Percentiles rank a stretch among this genome's conserved stretches.
Conservation (phyloP, 1,284 basidiomycete genomes). For the Phaffia rhodozyma region DNA sequence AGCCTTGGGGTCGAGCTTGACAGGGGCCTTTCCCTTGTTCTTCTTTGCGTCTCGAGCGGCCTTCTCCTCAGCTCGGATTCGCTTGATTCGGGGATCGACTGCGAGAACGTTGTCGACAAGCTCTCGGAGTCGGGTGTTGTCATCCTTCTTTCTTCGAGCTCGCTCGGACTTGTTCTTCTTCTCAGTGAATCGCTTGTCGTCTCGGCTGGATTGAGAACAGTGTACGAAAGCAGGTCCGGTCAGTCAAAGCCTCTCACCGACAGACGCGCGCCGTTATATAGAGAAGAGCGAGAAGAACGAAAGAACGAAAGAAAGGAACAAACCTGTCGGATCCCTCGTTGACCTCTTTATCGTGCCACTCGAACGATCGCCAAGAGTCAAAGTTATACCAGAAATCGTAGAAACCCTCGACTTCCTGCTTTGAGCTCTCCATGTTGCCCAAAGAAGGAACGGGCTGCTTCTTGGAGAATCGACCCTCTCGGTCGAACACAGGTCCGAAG, state of each 20-base stretch:
- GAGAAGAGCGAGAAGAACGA: background rate
- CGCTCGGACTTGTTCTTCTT: slow-evolving; percentile 99
- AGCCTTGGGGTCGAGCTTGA: slow-evolving; percentile 36
- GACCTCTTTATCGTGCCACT: slow-evolving; percentile 96
- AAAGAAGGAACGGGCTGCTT: slow-evolving; percentile 74
- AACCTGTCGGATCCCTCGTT: slow-evolving; percentile 93
- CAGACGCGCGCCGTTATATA: background rate
- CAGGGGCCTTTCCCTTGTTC: slow-evolving; percentile 41
- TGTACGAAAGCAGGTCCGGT: background rate
- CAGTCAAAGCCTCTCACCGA: background rate
- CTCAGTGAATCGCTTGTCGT: slow-evolving; percentile 97
- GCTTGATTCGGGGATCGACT: slow-evolving; percentile 89
- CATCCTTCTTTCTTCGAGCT: slow-evolving; percentile 92
- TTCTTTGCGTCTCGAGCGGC: slow-evolving; percentile 90
- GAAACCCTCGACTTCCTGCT: slow-evolving; percentile 79
- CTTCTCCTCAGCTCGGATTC: slow-evolving; percentile 94
- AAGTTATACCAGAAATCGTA: slow-evolving; percentile 99
- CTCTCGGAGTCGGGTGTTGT: slow-evolving; percentile 75
- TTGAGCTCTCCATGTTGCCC: slow-evolving; percentile 58
- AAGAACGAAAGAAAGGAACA: slow-evolving; percentile 26
- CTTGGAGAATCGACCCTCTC: slow-evolving; percentile 84
- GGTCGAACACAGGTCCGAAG: slow-evolving; percentile 71
- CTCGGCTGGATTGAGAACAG: slow-evolving; percentile 48
- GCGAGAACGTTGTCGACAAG: slow-evolving; percentile 80
- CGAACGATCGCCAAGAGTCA: slow-evolving; percentile 95